Base-by-base conservation (phyloP, 768 basidiomycete species). In the Pleurotus eryngii region DNA sequence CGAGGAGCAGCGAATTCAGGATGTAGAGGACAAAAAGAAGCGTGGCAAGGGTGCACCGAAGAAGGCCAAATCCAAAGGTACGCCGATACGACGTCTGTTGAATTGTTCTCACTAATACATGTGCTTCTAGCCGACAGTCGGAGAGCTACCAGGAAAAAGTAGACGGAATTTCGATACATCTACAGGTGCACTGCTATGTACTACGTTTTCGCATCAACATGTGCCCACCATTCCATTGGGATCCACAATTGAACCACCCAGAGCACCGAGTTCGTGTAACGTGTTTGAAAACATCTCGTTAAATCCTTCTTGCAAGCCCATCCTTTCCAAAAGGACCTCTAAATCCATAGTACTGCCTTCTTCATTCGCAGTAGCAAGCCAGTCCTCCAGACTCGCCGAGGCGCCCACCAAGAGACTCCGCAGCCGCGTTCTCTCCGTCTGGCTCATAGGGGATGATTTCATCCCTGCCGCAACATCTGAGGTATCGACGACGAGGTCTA, bases 21-120 rank as follows among this genome's bases (percentile, higher is more conserved):
- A 92, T 64, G 79, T 92, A 4, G 81, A 82, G 63, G 79, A 83
- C 56, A 79, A 75, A 67, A 88, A 81, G 71, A 82, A 76, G 64
- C 81, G 91, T 78, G 91, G 91, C 26, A 92, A 93, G 72, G 91
- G 90, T 46, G 81, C 86, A 18, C 92, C 92, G 55, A 84, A 86
- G 74, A 93, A 93, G 72, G 86, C 88, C 2, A 90, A 85, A 70
- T 73, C 74, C 20, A 77, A 81, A 70, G 82, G 90, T 89, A 1
- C 37, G 51, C 14, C 12, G 7, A n/a, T 1, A n/a, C 9, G 27
- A 9, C 20, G 35, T 15, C 5, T 50, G 7, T n/a, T 38, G 43
- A 46, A 81, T 75, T 30, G 12, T 40, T 7, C 60, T 26, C 27
- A 27, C 57, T 17, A 49, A 8, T 22, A 35, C 17, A 37, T 42